Evolutionary conservation across 306 rosid species (phyloP).

Genomic region (Malus sylvestris): DNA sequence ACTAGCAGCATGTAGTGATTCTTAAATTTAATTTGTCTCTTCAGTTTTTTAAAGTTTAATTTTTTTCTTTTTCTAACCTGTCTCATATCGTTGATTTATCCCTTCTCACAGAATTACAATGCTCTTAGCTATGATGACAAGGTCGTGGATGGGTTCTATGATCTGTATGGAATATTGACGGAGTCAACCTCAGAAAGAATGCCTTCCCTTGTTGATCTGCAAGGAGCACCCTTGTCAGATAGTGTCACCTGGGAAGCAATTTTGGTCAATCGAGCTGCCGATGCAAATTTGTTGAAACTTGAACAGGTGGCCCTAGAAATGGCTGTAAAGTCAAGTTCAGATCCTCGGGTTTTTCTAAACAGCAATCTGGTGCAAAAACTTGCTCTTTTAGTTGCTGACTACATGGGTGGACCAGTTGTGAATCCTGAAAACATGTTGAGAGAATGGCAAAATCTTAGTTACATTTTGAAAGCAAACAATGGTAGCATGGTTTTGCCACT

Average conservation of each 20-base stretch:
- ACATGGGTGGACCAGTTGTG: conserved; percentile 92
- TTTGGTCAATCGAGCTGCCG: conserved; percentile 78
- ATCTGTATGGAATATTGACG: conserved; percentile 67
- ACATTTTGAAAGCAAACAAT: conserved; percentile 68
- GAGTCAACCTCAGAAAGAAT: conserved; percentile 59
- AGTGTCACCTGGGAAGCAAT: conserved; percentile 87
- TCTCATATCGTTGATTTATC: conserved; percentile 91
- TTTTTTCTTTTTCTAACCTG: conserved; percentile 49
- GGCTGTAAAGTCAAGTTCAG: conserved; percentile 46
- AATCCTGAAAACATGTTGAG: conserved; percentile 68
- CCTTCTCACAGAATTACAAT: conserved; percentile 95
- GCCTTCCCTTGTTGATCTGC: conserved; percentile 94
- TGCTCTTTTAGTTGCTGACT: conserved; percentile 79
- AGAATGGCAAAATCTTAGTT: conserved; percentile 73
- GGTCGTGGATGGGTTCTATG: conserved; percentile 94
- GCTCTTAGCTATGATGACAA: conserved; percentile 93
- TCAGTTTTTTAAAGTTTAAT: conserved; percentile 33
- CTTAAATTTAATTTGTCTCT: conserved; percentile 19
- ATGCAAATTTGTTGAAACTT: conserved; percentile 76
- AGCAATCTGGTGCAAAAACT: conserved; percentile 58
- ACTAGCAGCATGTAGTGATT: neutral
- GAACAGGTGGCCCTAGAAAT: conserved; percentile 69
- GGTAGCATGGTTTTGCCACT: conserved; percentile 94
- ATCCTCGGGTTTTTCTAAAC: conserved; percentile 41
- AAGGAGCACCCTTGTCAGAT: conserved; percentile 68